These are phyloP conservation scores for Gracilaria gracilis DNA, from an alignment of 23 red algal genomes.

Conservation along the genomic window DNA sequence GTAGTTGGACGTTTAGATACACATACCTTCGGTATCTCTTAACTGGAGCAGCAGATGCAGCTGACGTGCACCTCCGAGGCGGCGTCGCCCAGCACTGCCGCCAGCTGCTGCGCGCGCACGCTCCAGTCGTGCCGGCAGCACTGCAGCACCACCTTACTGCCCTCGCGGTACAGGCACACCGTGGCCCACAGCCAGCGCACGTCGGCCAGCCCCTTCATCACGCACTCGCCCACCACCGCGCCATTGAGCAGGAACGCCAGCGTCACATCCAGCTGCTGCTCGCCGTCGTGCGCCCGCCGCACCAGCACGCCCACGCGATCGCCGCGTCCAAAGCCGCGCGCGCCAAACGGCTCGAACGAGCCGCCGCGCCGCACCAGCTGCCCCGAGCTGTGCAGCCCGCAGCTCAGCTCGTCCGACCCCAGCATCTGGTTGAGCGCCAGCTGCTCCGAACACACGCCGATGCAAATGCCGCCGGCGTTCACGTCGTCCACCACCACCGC, in stretches of 20 bases:
- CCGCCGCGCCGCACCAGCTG: constrained; percentile 14
- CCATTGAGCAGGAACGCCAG: neutral
- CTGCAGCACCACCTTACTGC: constrained; percentile 39
- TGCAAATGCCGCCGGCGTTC: constrained; percentile 33
- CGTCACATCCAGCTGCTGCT: neutral
- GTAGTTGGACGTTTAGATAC: too few relatives aligned
- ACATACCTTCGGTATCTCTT: too few relatives aligned
- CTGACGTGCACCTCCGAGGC: neutral
- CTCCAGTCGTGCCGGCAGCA: constrained; percentile 38
- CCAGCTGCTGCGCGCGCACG: neutral
- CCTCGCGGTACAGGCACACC: constrained; percentile 23
- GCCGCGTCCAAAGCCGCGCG: neutral
- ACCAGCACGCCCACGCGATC: constrained; percentile 20
- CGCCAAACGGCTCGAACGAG: constrained; percentile 24
- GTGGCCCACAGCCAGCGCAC: constrained; percentile 12
- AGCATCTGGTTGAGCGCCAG: neutral
- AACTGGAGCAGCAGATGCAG: too few relatives aligned
- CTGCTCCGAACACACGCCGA: constrained; percentile 1
- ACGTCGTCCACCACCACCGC: constrained; percentile 43
- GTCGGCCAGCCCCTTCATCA: neutral
- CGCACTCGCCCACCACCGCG: neutral
- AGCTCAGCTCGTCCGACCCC: constrained; percentile 9
- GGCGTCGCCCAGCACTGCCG: neutral
- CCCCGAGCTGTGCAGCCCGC: constrained; percentile 40
- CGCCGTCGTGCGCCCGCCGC: neutral